Evolutionary conservation across 2,329 filamentous ascomycete species (phyloP).

Genomic region (Ophiostoma tasmaniense): DNA sequence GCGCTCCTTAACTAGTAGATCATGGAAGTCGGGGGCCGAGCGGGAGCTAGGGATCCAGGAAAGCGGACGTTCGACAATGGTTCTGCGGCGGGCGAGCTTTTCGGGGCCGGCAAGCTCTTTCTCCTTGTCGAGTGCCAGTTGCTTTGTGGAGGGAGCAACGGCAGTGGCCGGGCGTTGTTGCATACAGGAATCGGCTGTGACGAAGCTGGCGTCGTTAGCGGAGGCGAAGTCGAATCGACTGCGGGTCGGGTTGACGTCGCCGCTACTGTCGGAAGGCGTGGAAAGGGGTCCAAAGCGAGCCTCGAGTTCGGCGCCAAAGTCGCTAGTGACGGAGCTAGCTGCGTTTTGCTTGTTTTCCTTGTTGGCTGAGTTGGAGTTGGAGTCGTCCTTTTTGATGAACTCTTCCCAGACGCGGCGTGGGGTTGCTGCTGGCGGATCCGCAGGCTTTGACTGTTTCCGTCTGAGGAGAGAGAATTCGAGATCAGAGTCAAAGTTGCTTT

Average conservation of each 20-base stretch:
- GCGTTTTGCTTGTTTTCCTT: background rate
- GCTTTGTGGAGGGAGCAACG: slow-evolving; percentile 1
- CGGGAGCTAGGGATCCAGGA: slow-evolving; percentile 45
- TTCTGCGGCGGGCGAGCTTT: slow-evolving; percentile 35
- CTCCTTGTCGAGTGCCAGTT: slow-evolving; percentile 7
- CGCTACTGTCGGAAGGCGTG: background rate
- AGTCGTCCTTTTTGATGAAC: slow-evolving; percentile 10
- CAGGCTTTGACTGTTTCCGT: background rate
- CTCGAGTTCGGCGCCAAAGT: slow-evolving; percentile 9
- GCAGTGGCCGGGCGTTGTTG: slow-evolving; percentile 8
- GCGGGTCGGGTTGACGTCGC: background rate
- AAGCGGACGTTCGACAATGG: slow-evolving; percentile 41
- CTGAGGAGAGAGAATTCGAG: slow-evolving; percentile 28
- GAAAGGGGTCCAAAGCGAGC: slow-evolving; percentile 2
- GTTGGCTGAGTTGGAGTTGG: background rate
- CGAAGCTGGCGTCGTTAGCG: background rate
- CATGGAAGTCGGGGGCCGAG: slow-evolving; percentile 31
- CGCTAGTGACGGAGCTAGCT: background rate
- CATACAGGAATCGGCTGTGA: background rate
- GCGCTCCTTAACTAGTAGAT: slow-evolving; percentile 25
- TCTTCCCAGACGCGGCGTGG: slow-evolving; percentile 19
- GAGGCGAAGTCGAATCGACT: slow-evolving; percentile 1
- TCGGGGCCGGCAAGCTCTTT: slow-evolving; percentile 22
- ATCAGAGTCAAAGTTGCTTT: slow-evolving; percentile 36
- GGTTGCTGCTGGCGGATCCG: background rate